Evolutionary conservation across 2,329 filamentous ascomycete species (phyloP), one percentile per base, ranked within the genome.

Genomic region (Colletotrichum chrysophilum): DNA sequence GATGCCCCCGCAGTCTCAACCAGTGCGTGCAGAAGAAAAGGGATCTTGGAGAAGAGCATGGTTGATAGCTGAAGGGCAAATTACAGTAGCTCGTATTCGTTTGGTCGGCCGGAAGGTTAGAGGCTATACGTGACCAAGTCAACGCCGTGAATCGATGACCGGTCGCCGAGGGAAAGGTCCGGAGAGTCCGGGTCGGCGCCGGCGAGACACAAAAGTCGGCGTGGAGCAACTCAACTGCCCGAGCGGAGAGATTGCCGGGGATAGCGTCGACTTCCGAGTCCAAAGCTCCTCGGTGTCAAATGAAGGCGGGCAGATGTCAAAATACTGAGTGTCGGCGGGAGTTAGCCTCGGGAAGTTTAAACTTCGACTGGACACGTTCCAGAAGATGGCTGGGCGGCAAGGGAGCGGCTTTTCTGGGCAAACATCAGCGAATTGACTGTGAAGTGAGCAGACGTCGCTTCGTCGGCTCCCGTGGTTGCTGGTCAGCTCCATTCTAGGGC

Each of bases 1-100:
- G 86, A 76, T 16, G 86, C 86, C 5, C 88, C 88, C 5, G 83
- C 81, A 14, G 84, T 85, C 76, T 88, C 87, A 66, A 87, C 76
- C 21, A 83, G 70, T 55, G 80, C 80, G 75, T 88, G 87, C 9
- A 83, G 60, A 34, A 83, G 77, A 66, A 88, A 88, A 16, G 87
- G 83, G 14, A 82, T 62, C 9, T 80, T 80, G 21, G 75, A 70
- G 28, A 67, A 18, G 13, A 71, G 72, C 80, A 83, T 83, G 30
- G 18, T 38, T 36, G 14, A 18, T 21, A 12, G n/a, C 6, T 52
- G 43, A 52, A 52, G n/a, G 13, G 43, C 43, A 52, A 52, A 48
- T 4, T 52, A 24, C 12, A 9, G 43, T 21, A 52, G n/a, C 43
- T 52, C 43, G 43, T 21, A 24, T 52, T 52, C 43, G 43, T 52